Conservation (phyloP, 495 filamentous ascomycete genomes). For the Penicillium roqueforti region DNA sequence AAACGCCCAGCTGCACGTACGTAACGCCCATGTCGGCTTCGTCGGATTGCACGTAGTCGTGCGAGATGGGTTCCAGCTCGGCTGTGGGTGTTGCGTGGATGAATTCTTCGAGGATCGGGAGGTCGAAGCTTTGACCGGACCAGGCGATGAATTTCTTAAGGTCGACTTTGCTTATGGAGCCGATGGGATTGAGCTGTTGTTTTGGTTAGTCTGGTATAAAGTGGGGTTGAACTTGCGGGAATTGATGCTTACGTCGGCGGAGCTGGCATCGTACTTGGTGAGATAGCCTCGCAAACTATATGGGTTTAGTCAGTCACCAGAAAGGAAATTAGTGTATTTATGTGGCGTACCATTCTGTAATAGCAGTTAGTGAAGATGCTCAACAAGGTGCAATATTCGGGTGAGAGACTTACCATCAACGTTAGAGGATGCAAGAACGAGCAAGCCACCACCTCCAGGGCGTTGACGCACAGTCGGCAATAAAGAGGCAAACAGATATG, state of each 20-base stretch:
- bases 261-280: conserved; percentile 65
- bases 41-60: conserved; percentile 48
- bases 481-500: conserved; percentile 70
- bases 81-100: conserved; percentile 73
- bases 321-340: neutral
- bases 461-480: conserved; percentile 54
- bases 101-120: conserved; percentile 74
- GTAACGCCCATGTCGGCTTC: conserved; percentile 74
- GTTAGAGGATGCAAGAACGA: conserved; percentile 63
- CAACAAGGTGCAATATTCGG: neutral
- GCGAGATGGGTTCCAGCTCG: conserved; percentile 77
- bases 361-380: conserved; percentile 11
- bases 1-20: conserved; percentile 51
- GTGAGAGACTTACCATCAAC: conserved; percentile 39
- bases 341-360: conserved; percentile 32
- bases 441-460: conserved; percentile 51
- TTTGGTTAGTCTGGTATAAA: conserved; percentile 9
- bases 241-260: conserved; percentile 46
- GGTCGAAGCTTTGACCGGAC: conserved; percentile 54
- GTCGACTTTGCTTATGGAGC: conserved; percentile 68
- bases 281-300: conserved; percentile 60
- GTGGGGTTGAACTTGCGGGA: neutral
- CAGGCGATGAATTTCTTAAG: conserved; percentile 74
- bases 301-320: conserved; percentile 1
- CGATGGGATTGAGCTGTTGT: conserved; percentile 60